phyloP scores from a whole-genome alignment of 2,329 filamentous ascomycete species.

The Arthrobotrys megalospora region DNA sequence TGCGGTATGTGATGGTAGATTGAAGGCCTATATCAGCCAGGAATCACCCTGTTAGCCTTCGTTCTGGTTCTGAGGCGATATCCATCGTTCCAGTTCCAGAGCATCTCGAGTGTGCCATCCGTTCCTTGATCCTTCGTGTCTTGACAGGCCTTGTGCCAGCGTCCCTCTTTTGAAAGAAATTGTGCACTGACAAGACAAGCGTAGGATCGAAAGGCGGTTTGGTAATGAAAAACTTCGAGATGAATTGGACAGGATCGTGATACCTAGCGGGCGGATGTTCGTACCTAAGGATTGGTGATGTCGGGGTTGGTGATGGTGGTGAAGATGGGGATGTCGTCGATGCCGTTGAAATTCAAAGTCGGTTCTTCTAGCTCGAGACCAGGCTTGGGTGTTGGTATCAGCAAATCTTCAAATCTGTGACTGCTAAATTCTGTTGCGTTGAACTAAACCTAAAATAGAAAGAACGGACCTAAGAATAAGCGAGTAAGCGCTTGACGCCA shows the following conservation, averaged over 20 bases:
- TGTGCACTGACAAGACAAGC: slow-evolving; percentile 23
- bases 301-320: slow-evolving; percentile 57
- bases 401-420: slow-evolving; percentile 61
- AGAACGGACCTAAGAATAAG: background rate
- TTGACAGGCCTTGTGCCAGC: slow-evolving; percentile 28
- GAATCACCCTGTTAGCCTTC: slow-evolving; percentile 52
- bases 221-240: slow-evolving; percentile 34
- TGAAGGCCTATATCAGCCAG: slow-evolving; percentile 44
- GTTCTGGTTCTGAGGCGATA: slow-evolving; percentile 9
- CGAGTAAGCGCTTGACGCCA: slow-evolving; percentile 37
- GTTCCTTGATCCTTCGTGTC: slow-evolving; percentile 32
- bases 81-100: slow-evolving; percentile 16
- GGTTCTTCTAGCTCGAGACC: slow-evolving; percentile 40
- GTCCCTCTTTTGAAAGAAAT: slow-evolving; percentile 34
- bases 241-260: slow-evolving; percentile 6
- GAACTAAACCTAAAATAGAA: background rate
- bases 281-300: slow-evolving; percentile 53
- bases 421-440: slow-evolving; percentile 52
- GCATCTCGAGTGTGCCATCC: slow-evolving; percentile 31
- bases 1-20: slow-evolving; percentile 47
- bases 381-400: slow-evolving; percentile 27
- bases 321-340: slow-evolving; percentile 55
- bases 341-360: slow-evolving; percentile 52
- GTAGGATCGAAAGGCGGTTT: slow-evolving; percentile 19
- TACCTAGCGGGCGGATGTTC: slow-evolving; percentile 14